These are phyloP conservation scores for Rhododendron mucronatum DNA, from an alignment of 148 eudicot species.

Conservation along the genomic window DNA sequence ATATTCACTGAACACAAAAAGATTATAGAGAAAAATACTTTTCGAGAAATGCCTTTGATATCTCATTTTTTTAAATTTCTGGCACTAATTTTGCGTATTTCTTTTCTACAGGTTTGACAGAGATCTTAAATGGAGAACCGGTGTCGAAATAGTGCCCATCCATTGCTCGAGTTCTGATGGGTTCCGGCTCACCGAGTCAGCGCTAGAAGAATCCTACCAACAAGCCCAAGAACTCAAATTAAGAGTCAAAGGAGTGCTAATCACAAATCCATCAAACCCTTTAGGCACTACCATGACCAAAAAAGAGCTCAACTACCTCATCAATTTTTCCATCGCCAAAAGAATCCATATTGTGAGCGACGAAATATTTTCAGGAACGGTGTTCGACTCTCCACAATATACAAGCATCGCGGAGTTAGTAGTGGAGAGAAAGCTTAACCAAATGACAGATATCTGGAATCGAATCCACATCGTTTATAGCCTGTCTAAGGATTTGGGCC, in stretches of 20 bases:
- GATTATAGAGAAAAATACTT: too few species aligned
- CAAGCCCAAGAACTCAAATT: conserved; percentile 35
- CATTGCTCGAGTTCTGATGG: conserved; percentile 46
- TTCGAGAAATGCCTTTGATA: background rate
- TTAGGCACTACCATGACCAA: conserved; percentile 40
- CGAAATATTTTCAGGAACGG: conserved; percentile 61
- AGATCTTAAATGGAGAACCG: conserved; percentile 70
- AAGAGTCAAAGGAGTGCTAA: conserved; percentile 47
- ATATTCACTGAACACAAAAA: too few species aligned
- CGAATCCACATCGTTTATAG: conserved; percentile 56
- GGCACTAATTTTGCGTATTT: background rate
- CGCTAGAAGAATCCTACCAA: conserved; percentile 47
- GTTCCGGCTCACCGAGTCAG: conserved; percentile 42
- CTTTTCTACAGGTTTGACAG: conserved; percentile 44
- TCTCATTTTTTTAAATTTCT: background rate
- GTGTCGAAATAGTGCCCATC: conserved; percentile 57
- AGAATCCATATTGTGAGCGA: conserved; percentile 51
- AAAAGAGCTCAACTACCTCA: conserved; percentile 44
- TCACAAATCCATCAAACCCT: conserved; percentile 70
- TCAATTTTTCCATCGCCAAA: conserved; percentile 33
- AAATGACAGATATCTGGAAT: conserved; percentile 16
- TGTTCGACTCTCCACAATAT: conserved; percentile 39
- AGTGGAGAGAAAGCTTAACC: conserved; percentile 5
- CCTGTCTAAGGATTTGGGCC: conserved; percentile 60
- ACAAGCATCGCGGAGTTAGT: conserved; percentile 40